Conservation (phyloP, 1,284 basidiomycete species). For the Albatrellus sp. region DNA sequence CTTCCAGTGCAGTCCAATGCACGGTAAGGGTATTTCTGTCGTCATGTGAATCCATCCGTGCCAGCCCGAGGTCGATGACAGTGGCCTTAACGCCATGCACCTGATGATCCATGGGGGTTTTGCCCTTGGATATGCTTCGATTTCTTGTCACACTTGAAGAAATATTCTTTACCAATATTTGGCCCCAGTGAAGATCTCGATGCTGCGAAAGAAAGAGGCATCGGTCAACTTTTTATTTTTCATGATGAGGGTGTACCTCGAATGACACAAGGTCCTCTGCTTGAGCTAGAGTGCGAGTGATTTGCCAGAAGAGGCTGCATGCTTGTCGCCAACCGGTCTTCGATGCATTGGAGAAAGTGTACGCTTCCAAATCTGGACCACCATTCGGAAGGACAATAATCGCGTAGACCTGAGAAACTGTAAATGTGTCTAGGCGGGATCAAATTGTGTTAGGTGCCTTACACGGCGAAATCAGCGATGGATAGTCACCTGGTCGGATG, state of each 20-base stretch:
- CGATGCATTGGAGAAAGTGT: conserved; percentile 37
- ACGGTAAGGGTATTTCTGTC: conserved; percentile 26
- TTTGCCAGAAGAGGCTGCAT: conserved; percentile 84
- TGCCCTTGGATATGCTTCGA: conserved; percentile 13
- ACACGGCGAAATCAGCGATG: neutral
- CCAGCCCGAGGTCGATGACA: conserved; percentile 90
- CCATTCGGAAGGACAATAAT: conserved; percentile 85
- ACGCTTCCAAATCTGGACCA: conserved; percentile 81
- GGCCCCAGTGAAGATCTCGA: conserved; percentile 97
- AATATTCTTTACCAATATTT: conserved; percentile 71
- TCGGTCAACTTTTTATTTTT: conserved; percentile 2
- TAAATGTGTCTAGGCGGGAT: conserved; percentile 48
- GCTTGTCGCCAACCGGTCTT: conserved; percentile 77
- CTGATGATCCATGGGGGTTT: conserved; percentile 43
- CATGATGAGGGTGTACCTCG: conserved; percentile 49
- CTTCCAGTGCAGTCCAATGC: conserved; percentile 70
- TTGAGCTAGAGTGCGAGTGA: conserved; percentile 59
- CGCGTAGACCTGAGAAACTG: conserved; percentile 68
- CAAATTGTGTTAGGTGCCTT: neutral
- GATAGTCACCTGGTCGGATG: conserved; percentile 61
- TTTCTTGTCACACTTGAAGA: conserved; percentile 22
- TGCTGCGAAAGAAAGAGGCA: conserved; percentile 41
- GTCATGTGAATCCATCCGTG: conserved; percentile 60
- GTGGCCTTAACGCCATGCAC: conserved; percentile 61
- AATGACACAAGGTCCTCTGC: conserved; percentile 76